Conservation (phyloP, 2,329 filamentous ascomycete genomes). For the Alternaria burnsii region DNA sequence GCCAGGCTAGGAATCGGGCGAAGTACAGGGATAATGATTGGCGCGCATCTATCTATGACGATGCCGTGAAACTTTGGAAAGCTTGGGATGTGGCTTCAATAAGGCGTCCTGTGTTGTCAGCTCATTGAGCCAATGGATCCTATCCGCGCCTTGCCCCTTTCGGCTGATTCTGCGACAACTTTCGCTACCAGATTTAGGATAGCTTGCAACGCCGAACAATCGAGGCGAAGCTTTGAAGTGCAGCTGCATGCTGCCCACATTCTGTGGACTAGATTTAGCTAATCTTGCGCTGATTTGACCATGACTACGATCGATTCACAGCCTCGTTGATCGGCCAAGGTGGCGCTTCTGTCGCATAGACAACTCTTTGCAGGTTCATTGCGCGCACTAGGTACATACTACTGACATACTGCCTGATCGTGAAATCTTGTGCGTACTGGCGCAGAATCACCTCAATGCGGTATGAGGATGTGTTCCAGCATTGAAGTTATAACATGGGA, state of each 20-base stretch:
- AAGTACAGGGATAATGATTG: conserved; percentile 1
- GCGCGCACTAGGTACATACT: not conserved
- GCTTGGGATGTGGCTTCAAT: not conserved
- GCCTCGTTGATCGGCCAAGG: not conserved
- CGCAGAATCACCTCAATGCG: conserved; percentile 8
- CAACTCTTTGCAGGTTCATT: not conserved
- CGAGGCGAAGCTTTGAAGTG: not conserved
- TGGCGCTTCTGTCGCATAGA: not conserved
- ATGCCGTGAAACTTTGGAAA: not conserved
- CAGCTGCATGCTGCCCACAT: not conserved
- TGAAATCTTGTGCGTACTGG: not conserved
- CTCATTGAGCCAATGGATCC: not conserved
- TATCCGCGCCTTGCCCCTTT: conserved; percentile 1
- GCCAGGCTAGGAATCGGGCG: not conserved
- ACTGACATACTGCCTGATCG: not conserved
- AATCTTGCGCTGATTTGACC: not conserved
- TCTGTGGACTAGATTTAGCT: not conserved
- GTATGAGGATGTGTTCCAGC: not conserved
- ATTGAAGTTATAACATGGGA: not conserved
- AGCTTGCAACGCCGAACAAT: not conserved
- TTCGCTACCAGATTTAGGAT: not conserved
- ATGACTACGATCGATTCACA: not conserved
- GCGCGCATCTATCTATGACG: conserved; percentile 17
- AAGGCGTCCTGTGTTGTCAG: not conserved
- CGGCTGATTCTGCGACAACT: conserved; percentile 16